These are phyloP conservation scores for Neurospora terricola DNA, from an alignment of 495 filamentous ascomycete genomes.

Conservation along the genomic window DNA sequence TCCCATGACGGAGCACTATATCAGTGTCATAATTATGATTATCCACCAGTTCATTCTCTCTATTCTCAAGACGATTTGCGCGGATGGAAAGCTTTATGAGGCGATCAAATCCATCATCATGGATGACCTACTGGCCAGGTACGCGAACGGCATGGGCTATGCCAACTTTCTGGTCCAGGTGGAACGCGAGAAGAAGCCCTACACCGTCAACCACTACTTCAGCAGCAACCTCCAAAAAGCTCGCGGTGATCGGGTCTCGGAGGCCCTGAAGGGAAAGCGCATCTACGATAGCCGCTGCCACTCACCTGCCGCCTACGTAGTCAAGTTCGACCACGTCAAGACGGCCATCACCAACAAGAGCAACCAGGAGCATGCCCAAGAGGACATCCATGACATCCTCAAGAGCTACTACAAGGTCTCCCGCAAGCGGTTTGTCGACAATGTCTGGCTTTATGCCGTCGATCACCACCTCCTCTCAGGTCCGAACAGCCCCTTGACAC, in stretches of 20 bases:
- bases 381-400: conserved; percentile 49
- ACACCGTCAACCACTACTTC: conserved; percentile 47
- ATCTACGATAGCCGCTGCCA: neutral
- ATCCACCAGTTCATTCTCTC: conserved; percentile 42
- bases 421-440: conserved; percentile 47
- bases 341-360: conserved; percentile 23
- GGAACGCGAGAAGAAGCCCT: conserved; percentile 35
- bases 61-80: conserved; percentile 19
- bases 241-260: conserved; percentile 18
- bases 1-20: conserved; percentile 33
- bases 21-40: conserved; percentile 33
- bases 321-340: conserved; percentile 2
- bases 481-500: conserved; percentile 19
- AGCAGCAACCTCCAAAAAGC: conserved; percentile 37
- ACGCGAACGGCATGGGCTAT: conserved; percentile 31
- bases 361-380: conserved; percentile 36
- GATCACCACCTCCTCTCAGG: conserved; percentile 25
- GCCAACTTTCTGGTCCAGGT: conserved; percentile 37
- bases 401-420: conserved; percentile 52
- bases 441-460: conserved; percentile 32
- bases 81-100: conserved; percentile 25
- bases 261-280: conserved; percentile 4
- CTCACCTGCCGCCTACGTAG: conserved; percentile 1
- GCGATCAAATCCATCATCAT: conserved; percentile 28
- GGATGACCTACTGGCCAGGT: conserved; percentile 33